Percentiles rank a stretch among this genome's conserved stretches.
phyloP scores from a whole-genome alignment of 257 asterid species.

The Coffea canephora region DNA sequence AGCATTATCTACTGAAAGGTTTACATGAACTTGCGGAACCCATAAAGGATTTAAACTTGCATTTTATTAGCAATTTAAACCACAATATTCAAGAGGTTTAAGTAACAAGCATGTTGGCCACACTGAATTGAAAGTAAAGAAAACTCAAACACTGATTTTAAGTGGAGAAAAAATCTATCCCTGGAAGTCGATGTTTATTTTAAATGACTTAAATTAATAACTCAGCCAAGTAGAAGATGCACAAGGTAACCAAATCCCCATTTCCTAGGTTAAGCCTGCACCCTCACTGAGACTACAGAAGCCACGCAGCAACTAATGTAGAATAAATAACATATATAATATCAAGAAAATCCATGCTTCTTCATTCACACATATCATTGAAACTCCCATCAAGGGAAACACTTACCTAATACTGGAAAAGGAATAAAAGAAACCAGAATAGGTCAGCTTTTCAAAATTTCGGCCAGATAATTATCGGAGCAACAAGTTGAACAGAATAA shows the following conservation, averaged over 20 bases:
- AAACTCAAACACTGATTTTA: background rate
- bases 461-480: background rate
- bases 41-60: background rate
- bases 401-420: background rate
- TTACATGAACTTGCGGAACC: background rate
- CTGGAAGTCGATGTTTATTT: background rate
- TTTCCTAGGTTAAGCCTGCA: background rate
- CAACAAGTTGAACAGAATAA: background rate
- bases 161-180: background rate
- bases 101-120: background rate
- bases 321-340: background rate
- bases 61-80: background rate
- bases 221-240: background rate
- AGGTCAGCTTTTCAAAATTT: background rate
- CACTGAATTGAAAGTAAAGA: background rate
- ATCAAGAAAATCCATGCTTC: background rate
- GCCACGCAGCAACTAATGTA: background rate
- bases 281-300: background rate
- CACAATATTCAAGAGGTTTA: background rate
- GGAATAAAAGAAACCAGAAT: background rate
- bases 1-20: background rate
- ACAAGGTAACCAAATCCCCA: background rate
- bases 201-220: background rate
- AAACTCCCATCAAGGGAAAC: background rate
- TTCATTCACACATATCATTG: background rate